These are phyloP conservation scores for Trypanosoma rangeli DNA, from an alignment of 208 protist genomes.

Conservation along the genomic window DNA sequence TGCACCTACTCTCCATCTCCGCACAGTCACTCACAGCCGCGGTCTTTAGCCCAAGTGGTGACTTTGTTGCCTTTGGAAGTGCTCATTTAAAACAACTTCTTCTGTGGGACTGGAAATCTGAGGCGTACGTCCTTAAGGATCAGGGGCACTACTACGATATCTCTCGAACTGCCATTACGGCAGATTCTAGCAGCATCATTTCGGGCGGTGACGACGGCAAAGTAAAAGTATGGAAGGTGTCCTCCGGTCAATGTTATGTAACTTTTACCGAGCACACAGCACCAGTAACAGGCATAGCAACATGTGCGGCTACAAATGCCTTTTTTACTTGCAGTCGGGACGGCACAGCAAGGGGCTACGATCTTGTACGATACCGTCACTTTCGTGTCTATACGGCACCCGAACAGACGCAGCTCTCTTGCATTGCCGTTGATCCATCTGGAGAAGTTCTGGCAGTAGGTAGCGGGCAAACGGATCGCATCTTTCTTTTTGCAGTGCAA, in stretches of 20 bases:
- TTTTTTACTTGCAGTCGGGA: constrained; percentile 92
- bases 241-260: constrained; percentile 91
- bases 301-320: constrained; percentile 81
- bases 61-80: constrained; percentile 89
- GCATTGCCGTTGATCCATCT: constrained; percentile 91
- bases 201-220: constrained; percentile 93
- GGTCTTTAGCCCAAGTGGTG: constrained; percentile 76
- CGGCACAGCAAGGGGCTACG: constrained; percentile 90
- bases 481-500: constrained; percentile 92
- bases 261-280: constrained; percentile 92
- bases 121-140: constrained; percentile 93
- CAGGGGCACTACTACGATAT: constrained; percentile 94
- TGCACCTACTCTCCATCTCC: constrained; percentile 92
- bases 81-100: constrained; percentile 90
- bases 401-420: constrained; percentile 84
- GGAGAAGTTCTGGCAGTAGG: constrained; percentile 90
- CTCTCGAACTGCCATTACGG: constrained; percentile 83
- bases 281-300: constrained; percentile 82
- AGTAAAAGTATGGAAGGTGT: constrained; percentile 93
- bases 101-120: constrained; percentile 94
- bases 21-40: constrained; percentile 87
- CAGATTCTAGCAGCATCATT: constrained; percentile 85
- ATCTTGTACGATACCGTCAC: constrained; percentile 88
- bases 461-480: constrained; percentile 74
- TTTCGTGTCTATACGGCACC: constrained; percentile 89